Base-by-base conservation (phyloP, 2,329 filamentous ascomycete genomes). In the Colletotrichum spinosum region DNA sequence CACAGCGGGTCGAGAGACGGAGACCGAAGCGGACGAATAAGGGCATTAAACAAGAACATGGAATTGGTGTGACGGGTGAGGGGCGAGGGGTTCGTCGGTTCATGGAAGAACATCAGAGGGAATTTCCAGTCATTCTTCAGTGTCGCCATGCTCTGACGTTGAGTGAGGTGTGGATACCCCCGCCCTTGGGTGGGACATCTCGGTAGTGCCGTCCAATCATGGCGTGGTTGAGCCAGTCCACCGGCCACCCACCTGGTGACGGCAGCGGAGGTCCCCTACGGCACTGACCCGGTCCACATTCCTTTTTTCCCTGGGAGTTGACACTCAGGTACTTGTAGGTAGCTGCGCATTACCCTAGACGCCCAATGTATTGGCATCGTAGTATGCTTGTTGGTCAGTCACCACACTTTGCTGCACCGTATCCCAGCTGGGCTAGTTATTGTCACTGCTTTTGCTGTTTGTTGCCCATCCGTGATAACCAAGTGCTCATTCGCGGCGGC, bases 171-270 rank as follows among this genome's bases (percentile, higher is more conserved):
- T 25, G 25, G 25, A 25, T 38, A 52, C 33, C 17, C 51, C 57
- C 57, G 62, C 46, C 25, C 35, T 10, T 50, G 3, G 12, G 37
- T 51, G 51, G 57, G 57, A 34, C 17, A 49, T n/a, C 6, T 41
- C 46, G 46, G 51, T 39, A 42, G 35, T 54, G 46, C 15, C 48
- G 48, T 25, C 63, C 63, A 54, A 63, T 38, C 53, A 56, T 58
- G 37, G 15, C 8, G 35, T 13, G 8, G 41, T 37, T 9, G 41
- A 63, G 54, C 15, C 58, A 66, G 49, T 62, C 62, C 52, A 65
- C 51, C 15, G 37, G 35, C 52, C 48, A 62, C 45, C 52, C 48
- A 62, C 45, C 61, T 65, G 56, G 46, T 60, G 56, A 60, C 61
- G 17, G 44, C 49, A 39, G 37, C 57, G 56, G 61, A 65, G 57